These are phyloP conservation scores for Earliella scabrosa DNA, from an alignment of 1,284 basidiomycete genomes.

Conservation along the genomic window DNA sequence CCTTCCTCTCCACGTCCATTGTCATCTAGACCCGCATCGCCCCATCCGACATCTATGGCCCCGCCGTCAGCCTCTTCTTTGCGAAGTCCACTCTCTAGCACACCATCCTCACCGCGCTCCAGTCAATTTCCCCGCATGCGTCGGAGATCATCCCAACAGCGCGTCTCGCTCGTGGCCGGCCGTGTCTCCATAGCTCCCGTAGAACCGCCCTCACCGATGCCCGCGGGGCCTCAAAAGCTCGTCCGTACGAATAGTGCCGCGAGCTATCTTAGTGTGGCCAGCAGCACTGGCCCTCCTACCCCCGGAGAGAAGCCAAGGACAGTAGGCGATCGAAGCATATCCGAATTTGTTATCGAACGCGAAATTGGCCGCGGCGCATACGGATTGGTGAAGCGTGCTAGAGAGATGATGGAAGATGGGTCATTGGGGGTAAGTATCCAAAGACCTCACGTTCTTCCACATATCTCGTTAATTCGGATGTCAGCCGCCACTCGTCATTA, in stretches of 20 bases:
- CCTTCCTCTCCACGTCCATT: constrained; percentile 37
- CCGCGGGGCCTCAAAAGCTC: constrained; percentile 60
- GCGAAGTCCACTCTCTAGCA: constrained; percentile 37
- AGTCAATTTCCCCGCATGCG: constrained; percentile 56
- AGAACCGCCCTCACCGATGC: constrained; percentile 66
- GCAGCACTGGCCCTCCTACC: constrained; percentile 66
- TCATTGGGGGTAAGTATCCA: constrained; percentile 72
- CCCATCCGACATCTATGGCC: constrained; percentile 20
- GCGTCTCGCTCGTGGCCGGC: constrained; percentile 80
- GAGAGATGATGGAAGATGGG: constrained; percentile 79
- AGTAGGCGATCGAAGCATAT: constrained; percentile 68
- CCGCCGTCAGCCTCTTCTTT: constrained; percentile 5
- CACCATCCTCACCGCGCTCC: constrained; percentile 44
- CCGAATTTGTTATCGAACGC: constrained; percentile 80
- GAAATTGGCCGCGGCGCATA: constrained; percentile 98
- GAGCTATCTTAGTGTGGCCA: constrained; percentile 61
- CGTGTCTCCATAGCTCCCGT: constrained; percentile 75
- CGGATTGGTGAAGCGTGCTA: constrained; percentile 91
- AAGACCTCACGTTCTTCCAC: constrained; percentile 10
- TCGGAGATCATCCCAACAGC: constrained; percentile 77
- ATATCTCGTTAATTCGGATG: neutral
- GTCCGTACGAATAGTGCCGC: constrained; percentile 63
- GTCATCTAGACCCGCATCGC: constrained; percentile 29
- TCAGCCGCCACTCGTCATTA: constrained; percentile 85
- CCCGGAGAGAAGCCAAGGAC: constrained; percentile 55